Evolutionary conservation across 768 basidiomycete genomes (phyloP).

Genomic region (Suillus subalutaceus): DNA sequence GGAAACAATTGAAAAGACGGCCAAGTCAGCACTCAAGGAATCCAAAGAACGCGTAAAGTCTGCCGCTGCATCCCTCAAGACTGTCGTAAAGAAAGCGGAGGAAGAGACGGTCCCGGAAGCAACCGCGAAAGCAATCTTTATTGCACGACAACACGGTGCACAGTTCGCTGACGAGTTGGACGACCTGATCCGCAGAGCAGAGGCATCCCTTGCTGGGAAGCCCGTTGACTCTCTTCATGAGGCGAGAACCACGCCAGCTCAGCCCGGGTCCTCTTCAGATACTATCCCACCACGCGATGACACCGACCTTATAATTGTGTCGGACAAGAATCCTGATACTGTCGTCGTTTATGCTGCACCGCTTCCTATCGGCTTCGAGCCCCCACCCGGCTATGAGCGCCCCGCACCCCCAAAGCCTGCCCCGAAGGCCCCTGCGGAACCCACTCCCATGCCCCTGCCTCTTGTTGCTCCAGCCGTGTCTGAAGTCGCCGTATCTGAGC

Average conservation of each 20-base stretch:
- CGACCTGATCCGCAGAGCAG: slow-evolving; percentile 71
- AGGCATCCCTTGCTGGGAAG: slow-evolving; percentile 64
- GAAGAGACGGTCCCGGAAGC: slow-evolving; percentile 30
- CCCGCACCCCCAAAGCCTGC: slow-evolving; percentile 55
- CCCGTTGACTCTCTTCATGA: slow-evolving; percentile 32
- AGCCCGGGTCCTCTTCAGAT: slow-evolving; percentile 28
- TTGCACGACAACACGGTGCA: slow-evolving; percentile 46
- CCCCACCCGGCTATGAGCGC: slow-evolving; percentile 83
- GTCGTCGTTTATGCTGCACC: slow-evolving; percentile 60
- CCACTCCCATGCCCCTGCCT: slow-evolving; percentile 55
- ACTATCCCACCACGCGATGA: slow-evolving; percentile 27
- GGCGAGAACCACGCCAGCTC: slow-evolving; percentile 25
- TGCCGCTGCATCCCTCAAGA: slow-evolving; percentile 48
- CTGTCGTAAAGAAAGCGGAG: slow-evolving; percentile 43
- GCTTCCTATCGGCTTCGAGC: slow-evolving; percentile 93
- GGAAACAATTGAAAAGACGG: slow-evolving; percentile 37
- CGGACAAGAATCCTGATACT: slow-evolving; percentile 33
- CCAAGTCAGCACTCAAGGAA: slow-evolving; percentile 41
- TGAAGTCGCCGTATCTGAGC: slow-evolving; percentile 75
- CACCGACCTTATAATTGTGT: slow-evolving; percentile 29
- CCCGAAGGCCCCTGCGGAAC: slow-evolving; percentile 30
- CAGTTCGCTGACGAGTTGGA: slow-evolving; percentile 66
- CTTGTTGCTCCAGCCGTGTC: slow-evolving; percentile 81
- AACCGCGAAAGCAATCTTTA: slow-evolving; percentile 41
- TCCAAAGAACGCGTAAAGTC: slow-evolving; percentile 48